phyloP scores from a whole-genome alignment of 805 yeast species.

The Metschnikowia colocasiae region DNA sequence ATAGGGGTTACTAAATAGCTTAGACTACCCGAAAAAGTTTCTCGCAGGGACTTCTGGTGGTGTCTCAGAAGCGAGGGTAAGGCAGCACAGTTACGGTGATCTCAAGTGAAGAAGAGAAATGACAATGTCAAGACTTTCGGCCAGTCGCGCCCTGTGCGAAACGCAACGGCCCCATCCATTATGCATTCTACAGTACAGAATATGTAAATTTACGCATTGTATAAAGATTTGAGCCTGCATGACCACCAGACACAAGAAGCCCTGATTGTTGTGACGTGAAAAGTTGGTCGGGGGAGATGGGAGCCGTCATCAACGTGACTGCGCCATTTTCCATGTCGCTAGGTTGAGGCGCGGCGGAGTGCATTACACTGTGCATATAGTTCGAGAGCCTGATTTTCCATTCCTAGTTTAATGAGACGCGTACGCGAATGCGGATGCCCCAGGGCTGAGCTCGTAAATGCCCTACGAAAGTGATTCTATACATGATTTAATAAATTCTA shows the following conservation, averaged over 20 bases:
- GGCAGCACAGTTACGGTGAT: background rate
- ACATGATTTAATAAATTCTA: background rate
- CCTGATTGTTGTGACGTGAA: background rate
- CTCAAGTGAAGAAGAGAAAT: slow-evolving; percentile 1
- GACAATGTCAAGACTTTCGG: background rate
- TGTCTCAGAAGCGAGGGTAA: background rate
- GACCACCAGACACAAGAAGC: background rate
- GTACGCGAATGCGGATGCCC: background rate
- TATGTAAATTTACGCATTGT: background rate
- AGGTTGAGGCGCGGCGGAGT: background rate
- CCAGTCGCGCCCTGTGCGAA: slow-evolving; percentile 4
- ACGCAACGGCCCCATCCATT: background rate
- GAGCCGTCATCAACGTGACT: background rate
- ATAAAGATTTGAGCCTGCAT: background rate
- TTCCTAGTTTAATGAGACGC: slow-evolving; percentile 5
- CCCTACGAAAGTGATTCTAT: background rate
- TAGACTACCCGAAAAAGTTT: background rate
- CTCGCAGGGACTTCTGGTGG: background rate
- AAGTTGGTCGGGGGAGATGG: background rate
- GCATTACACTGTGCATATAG: slow-evolving; percentile 2
- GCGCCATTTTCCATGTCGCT: background rate
- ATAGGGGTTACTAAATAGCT: background rate
- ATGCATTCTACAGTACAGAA: background rate
- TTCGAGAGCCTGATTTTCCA: background rate
- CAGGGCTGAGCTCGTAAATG: background rate